Percentiles rank a stretch among this genome's conserved stretches.
Conservation (phyloP, 257 asterid genomes). For the Hygrophila difformis region DNA sequence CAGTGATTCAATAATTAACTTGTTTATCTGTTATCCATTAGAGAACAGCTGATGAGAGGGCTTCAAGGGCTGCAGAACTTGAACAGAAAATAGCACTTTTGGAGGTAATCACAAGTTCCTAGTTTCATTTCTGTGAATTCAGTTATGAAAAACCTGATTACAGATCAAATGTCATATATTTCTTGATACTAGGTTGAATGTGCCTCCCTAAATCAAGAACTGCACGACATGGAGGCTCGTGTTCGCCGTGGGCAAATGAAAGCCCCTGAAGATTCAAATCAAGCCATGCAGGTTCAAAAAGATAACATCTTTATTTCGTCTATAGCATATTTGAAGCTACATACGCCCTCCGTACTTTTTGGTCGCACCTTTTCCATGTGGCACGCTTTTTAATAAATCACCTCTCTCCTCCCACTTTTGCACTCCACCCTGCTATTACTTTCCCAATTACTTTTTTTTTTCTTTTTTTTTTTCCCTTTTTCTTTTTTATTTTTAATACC, state of each 20-base stretch:
- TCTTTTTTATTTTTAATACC: too few species aligned
- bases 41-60: constrained; percentile 95
- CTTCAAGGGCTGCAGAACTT: constrained; percentile 86
- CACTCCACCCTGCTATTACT: too few species aligned
- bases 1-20: constrained; percentile 10
- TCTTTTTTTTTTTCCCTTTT: too few species aligned
- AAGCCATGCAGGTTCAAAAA: constrained; percentile 79
- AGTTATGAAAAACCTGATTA: too few species aligned
- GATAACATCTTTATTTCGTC: not conserved
- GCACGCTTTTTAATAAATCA: too few species aligned
- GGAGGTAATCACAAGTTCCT: too few species aligned
- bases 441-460: too few species aligned
- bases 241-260: constrained; percentile 89
- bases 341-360: too few species aligned
- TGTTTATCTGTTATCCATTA: constrained; percentile 25
- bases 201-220: constrained; percentile 86
- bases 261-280: constrained; percentile 86
- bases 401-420: too few species aligned
- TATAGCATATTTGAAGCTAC: too few species aligned
- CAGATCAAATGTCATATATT: constrained; percentile 8
- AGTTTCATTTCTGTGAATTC: too few species aligned
- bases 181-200: constrained; percentile 70
- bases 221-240: constrained; percentile 95
- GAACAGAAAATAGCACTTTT: constrained; percentile 97
- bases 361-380: too few species aligned